Conservation (phyloP, 2,329 filamentous ascomycete genomes). For the Escovopsis sp. region DNA sequence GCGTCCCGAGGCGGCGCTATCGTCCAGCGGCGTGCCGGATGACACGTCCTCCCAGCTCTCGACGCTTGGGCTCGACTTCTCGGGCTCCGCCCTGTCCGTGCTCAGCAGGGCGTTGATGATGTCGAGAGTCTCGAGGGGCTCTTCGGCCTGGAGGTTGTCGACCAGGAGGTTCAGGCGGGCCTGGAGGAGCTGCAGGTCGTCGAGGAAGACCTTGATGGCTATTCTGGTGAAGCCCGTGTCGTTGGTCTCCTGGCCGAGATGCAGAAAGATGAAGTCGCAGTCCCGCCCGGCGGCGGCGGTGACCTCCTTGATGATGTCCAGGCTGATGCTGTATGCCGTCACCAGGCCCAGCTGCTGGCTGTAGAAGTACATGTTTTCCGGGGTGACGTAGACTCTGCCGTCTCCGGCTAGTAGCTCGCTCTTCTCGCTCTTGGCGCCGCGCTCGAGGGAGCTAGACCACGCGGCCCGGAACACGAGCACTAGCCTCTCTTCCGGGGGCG, state of each 20-base stretch:
- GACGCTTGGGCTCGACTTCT: slow-evolving; percentile 51
- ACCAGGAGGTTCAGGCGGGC: slow-evolving; percentile 74
- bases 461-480: slow-evolving; percentile 87
- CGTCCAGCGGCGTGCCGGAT: slow-evolving; percentile 43
- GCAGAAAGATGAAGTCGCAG: slow-evolving; percentile 84
- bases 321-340: slow-evolving; percentile 60
- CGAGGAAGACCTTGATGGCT: slow-evolving; percentile 84
- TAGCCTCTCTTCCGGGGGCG: slow-evolving; percentile 62
- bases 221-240: slow-evolving; percentile 56
- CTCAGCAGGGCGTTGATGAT: slow-evolving; percentile 59
- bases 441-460: slow-evolving; percentile 46
- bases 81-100: slow-evolving; percentile 51
- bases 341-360: slow-evolving; percentile 88
- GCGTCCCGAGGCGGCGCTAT: slow-evolving; percentile 23
- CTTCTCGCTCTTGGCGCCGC: slow-evolving; percentile 19
- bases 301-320: slow-evolving; percentile 72
- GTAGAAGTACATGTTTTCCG: slow-evolving; percentile 86
- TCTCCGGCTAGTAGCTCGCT: slow-evolving; percentile 39
- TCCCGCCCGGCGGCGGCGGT: slow-evolving; percentile 80
- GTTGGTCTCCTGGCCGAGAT: slow-evolving; percentile 48
- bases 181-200: slow-evolving; percentile 71
- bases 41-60: slow-evolving; percentile 88
- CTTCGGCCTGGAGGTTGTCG: slow-evolving; percentile 60
- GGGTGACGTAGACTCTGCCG: slow-evolving; percentile 75
- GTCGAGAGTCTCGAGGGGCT: slow-evolving; percentile 52